Base-by-base conservation (phyloP, 2,329 filamentous ascomycete genomes). In the Coniella lustricola region DNA sequence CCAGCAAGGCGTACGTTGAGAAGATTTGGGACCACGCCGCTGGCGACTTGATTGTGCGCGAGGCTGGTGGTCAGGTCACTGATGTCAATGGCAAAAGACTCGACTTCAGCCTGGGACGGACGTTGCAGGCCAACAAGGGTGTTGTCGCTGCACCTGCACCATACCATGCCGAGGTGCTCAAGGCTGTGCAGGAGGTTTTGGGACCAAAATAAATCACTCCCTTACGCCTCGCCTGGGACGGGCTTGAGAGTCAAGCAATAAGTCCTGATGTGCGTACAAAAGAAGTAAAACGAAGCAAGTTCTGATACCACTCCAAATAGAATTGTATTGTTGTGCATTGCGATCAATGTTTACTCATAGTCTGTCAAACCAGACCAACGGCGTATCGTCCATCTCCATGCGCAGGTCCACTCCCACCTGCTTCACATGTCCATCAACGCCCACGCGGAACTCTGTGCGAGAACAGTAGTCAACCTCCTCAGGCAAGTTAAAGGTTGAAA, bases 11-110 rank as follows among this genome's bases (percentile, higher is more conserved):
- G 46, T 98, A 98, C 71, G 82, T 95, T 66, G 93, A 98, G 76
- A 98, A 98, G 80, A 98, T 98, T 58, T 98, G 93, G 93, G 93
- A 98, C 64, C 93, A 98, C 66, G 93, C 93, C 16, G 93, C 91
- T 12, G 93, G 93, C 35, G 90, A 95, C 60, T 71, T 98, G 51
- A 90, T 98, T 57, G 93, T 97, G 35, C 78, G 90, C 49, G 94
- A 98, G 70, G 90, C 93, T 3, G 93, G 93, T 44, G 94, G 93
- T 42, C 75, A 86, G 61, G 91, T 98, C 46, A 94, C 90, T 1
- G 94, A 98, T 67, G 85, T 90, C 35, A 76, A 85, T 53, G 93
- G 94, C 59, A 87, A 87, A 63, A 76, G 81, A 52, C 74, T 98
- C 50, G 85, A 98, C 67, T 98, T 98, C 67, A 81, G 82, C 60